Conservation (phyloP, 352 stramenopile species). For the Phytophthora cryptogea region DNA sequence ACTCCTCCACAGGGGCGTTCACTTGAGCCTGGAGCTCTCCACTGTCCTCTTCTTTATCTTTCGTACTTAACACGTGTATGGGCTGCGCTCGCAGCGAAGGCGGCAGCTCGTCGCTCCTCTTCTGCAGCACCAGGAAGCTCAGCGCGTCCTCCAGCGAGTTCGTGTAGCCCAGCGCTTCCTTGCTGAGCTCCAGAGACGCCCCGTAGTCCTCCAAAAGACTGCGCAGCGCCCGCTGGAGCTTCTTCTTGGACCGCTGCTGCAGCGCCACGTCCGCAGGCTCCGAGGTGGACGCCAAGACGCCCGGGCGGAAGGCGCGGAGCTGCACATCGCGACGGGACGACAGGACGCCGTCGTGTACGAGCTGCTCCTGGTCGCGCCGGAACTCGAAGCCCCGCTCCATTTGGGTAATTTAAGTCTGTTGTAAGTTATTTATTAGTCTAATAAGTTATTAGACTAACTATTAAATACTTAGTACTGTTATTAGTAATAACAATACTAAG, state of each 20-base stretch:
- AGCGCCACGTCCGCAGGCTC: constrained; percentile 45
- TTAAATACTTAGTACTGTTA: too few species aligned
- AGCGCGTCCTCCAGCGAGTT: constrained; percentile 77
- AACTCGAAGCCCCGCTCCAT: constrained; percentile 61
- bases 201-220: constrained; percentile 60
- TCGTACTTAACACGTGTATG: constrained; percentile 5
- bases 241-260: constrained; percentile 58
- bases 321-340: constrained; percentile 24
- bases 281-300: constrained; percentile 31
- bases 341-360: constrained; percentile 53
- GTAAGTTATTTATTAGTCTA: too few species aligned
- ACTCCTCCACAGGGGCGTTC: constrained; percentile 12
- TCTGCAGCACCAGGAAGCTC: constrained; percentile 62
- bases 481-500: too few species aligned
- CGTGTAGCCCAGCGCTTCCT: constrained; percentile 55
- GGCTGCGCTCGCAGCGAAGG: constrained; percentile 41
- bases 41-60: constrained; percentile 17
- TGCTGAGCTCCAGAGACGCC: constrained; percentile 29
- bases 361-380: constrained; percentile 51
- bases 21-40: constrained; percentile 44
- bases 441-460: background rate
- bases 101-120: constrained; percentile 61
- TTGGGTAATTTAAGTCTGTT: background rate
- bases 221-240: constrained; percentile 49
- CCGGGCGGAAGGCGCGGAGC: constrained; percentile 51